Base-by-base conservation (phyloP, 1,284 basidiomycete genomes). In the Vanrija pseudolonga region DNA sequence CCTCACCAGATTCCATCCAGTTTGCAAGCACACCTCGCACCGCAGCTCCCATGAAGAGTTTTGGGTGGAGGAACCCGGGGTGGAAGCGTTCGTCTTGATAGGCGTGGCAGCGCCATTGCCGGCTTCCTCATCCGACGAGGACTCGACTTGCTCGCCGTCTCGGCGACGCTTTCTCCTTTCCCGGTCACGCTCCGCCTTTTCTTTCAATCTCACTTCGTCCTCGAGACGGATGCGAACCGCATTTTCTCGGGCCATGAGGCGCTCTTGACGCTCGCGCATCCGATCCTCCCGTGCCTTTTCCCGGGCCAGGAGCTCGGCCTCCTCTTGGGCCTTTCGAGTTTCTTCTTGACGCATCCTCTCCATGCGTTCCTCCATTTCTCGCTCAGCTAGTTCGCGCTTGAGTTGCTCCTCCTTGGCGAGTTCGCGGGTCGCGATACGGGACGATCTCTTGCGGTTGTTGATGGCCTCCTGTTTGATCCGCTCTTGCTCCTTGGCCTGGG, bases 401-500 rank as follows among this genome's bases (percentile, higher is more conserved):
- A 73, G 53, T 6, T 65, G 59, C 53, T 79, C 79, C 45, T 80
- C 80, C n/a, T 67, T 63, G 57, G 80, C 79, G 5, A 78, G 71
- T 61, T 81, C 80, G 24, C 76, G 72, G 43, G 76, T 72, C 1
- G 79, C 79, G 48, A 82, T 77, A 18, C 80, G 77, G 18, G 77
- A 77, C 20, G 80, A 79, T 22, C 80, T 76, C 65, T 81, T 81
- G 14, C 80, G 76, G 55, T 77, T 78, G 54, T 74, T 71, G 48
- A 79, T 63, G 1, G 77, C 77, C 36, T 74, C 69, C 55, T 80
- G 76, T 49, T 77, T 66, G 14, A 76, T 64, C 0, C 68, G 61
- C 62, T 78, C 70, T 56, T 72, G 63, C 57, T 77, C 73, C 56
- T 74, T 74, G 23, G 57, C 66, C 68, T 74, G 44, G 17, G 9